A percentile compares a stretch with the other conserved stretches of the same genome.
Conservation (phyloP, 345 rosid species). For the Toxicodendron radicans region DNA sequence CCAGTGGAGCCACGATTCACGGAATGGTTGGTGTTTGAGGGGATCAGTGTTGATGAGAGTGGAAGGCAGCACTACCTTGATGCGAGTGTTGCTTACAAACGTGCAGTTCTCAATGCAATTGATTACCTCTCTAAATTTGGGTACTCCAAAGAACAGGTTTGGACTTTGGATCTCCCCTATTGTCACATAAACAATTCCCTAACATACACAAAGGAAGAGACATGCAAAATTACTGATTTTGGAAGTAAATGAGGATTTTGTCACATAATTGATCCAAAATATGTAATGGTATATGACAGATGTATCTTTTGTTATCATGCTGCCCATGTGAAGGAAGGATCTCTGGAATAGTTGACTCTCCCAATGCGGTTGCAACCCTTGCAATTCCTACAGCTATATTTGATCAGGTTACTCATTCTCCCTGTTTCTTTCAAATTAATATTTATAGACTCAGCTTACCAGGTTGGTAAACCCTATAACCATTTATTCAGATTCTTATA, state of each 20-base stretch:
- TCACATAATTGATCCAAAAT: slow-evolving; percentile 7
- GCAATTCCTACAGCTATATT: slow-evolving; percentile 80
- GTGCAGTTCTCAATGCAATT: slow-evolving; percentile 88
- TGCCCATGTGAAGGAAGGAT: slow-evolving; percentile 96
- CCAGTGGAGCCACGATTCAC: slow-evolving; percentile 93
- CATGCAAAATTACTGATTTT: background rate
- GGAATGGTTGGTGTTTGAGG: slow-evolving; percentile 93
- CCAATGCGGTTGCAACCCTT: slow-evolving; percentile 87
- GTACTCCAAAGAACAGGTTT: slow-evolving; percentile 92
- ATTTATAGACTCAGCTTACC: too few relatives aligned
- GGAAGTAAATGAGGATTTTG: background rate
- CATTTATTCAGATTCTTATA: too few relatives aligned
- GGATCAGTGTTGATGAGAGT: slow-evolving; percentile 84
- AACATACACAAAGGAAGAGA: background rate
- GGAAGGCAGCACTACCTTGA: slow-evolving; percentile 88
- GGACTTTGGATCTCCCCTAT: background rate
- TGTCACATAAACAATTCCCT: background rate
- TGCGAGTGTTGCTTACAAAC: slow-evolving; percentile 82
- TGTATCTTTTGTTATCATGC: slow-evolving; percentile 80
- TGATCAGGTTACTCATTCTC: slow-evolving; percentile 59
- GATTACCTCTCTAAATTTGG: slow-evolving; percentile 89
- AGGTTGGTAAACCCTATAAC: too few relatives aligned
- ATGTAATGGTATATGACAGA: slow-evolving; percentile 35
- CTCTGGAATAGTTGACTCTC: slow-evolving; percentile 88
- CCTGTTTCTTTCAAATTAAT: background rate